Base-by-base conservation (phyloP, 306 rosid genomes). In the Begonia peltatifolia region DNA sequence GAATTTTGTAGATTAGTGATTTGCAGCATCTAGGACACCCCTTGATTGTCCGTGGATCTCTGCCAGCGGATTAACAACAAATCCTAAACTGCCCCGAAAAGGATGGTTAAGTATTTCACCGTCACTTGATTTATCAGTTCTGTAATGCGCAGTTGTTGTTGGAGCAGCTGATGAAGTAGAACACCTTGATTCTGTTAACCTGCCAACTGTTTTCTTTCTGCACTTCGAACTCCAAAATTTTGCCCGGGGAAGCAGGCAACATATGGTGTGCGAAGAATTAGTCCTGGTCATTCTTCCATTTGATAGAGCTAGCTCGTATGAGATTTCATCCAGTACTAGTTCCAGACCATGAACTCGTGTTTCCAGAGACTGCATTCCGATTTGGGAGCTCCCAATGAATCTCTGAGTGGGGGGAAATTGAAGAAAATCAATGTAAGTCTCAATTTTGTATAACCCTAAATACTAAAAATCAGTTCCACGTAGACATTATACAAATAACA, bases 261-360 rank as follows among this genome's bases (percentile, higher is more conserved):
- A 92, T 20, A 85, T 36, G 50, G 62, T 57, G 10, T 72, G 57
- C 36, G 65, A 67, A 50, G 75, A 64, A 50, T 62, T 69, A 6
- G 74, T 50, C 13, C 68, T 64, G 25, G 76, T 68, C 84, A 81
- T 76, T 77, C 96, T 81, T 74, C 94, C 92, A 59, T 71, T 86
- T 60, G 99, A 67, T 70, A 75, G 25, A 68, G 96, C 94, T 74
- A 92, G 75, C 75, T 86, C 96, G 68, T 81, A 77, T 48, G 94
- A 92, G 66, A 92, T 81, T 70, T 81, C 96, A 65, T 86, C 99
- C 70, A 92, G 56, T 25, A 93, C 88, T 54, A 86, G 63, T 76
- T 92, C 99, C 44, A 92, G 83, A 54, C 99, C 94, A 64, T 81
- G 96, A 8, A 92, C 99, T 15, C 99, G 99, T 7, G 88, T 77